A percentile compares a stretch with the other conserved stretches of the same genome.
Evolutionary conservation across 2,329 filamentous ascomycete species (phyloP).

Genomic region (Aureobasidium musti): DNA sequence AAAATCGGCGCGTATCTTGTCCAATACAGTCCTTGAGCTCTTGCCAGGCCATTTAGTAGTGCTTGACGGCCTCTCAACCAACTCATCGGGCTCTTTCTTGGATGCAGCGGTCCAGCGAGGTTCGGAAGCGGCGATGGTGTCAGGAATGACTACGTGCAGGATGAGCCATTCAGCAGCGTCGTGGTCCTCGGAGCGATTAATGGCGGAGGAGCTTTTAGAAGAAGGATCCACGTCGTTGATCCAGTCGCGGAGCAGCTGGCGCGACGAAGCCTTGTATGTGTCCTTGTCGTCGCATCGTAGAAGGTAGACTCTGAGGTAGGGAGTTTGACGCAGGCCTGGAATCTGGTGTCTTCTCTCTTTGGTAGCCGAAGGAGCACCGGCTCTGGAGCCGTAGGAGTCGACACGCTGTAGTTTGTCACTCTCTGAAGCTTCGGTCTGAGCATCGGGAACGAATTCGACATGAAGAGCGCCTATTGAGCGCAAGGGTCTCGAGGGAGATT

Average conservation of each 20-base stretch:
- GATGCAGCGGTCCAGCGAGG: constrained; percentile 62
- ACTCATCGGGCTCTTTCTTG: constrained; percentile 53
- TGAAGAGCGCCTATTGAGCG: constrained; percentile 93
- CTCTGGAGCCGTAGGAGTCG: constrained; percentile 23
- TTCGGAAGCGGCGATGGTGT: constrained; percentile 77
- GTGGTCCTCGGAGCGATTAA: constrained; percentile 80
- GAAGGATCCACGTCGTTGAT: constrained; percentile 72
- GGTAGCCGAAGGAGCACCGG: neutral
- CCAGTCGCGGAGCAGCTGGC: constrained; percentile 85
- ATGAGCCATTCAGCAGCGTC: constrained; percentile 97
- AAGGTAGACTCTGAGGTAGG: constrained; percentile 88
- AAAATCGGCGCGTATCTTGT: constrained; percentile 89
- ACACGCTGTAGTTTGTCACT: constrained; percentile 27
- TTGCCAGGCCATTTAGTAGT: constrained; percentile 75
- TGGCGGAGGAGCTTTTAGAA: constrained; percentile 56
- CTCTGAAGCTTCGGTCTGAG: constrained; percentile 32
- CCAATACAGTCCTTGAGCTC: constrained; percentile 77
- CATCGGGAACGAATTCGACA: constrained; percentile 72
- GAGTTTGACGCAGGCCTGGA: constrained; percentile 85
- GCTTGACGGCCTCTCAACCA: constrained; percentile 64
- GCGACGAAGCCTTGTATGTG: constrained; percentile 77
- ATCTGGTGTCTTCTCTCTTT: constrained; percentile 85
- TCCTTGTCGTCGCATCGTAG: constrained; percentile 96
- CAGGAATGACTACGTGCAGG: constrained; percentile 86
- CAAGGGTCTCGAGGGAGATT: constrained; percentile 85